A percentile compares a stretch with the other conserved stretches of the same genome.
These are phyloP conservation scores for Prunus salicina DNA, from an alignment of 306 rosid species.

Conservation along the genomic window DNA sequence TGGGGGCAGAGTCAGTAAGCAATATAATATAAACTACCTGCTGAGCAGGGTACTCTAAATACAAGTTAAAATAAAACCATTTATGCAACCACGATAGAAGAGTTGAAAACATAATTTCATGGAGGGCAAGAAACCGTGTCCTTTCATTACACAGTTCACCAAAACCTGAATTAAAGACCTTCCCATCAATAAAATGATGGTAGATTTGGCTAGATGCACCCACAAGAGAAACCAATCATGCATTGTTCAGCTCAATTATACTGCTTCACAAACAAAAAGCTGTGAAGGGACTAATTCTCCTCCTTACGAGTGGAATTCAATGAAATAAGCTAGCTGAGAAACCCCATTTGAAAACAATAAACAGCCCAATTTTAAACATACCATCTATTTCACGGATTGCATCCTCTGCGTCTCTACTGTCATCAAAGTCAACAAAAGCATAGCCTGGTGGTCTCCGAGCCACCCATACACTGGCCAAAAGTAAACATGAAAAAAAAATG, in stretches of 20 bases:
- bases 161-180: background rate
- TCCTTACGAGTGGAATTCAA: background rate
- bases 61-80: background rate
- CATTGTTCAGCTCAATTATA: background rate
- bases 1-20: background rate
- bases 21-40: background rate
- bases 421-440: slow-evolving; percentile 96
- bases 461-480: slow-evolving; percentile 86
- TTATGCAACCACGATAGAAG: background rate
- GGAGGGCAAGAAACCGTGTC: background rate
- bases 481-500: background rate
- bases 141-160: background rate
- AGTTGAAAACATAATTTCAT: background rate
- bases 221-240: background rate
- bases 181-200: background rate
- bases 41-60: background rate
- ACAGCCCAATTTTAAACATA: slow-evolving; percentile 21
- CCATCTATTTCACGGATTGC: slow-evolving; percentile 95
- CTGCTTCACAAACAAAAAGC: background rate
- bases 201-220: background rate
- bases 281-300: background rate
- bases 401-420: slow-evolving; percentile 85
- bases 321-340: background rate
- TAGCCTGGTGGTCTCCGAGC: slow-evolving; percentile 98
- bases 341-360: background rate